A percentile compares a stretch with the other conserved stretches of the same genome.
Conservation (phyloP, 805 yeast species). For the Myxozyma melibiosi region DNA sequence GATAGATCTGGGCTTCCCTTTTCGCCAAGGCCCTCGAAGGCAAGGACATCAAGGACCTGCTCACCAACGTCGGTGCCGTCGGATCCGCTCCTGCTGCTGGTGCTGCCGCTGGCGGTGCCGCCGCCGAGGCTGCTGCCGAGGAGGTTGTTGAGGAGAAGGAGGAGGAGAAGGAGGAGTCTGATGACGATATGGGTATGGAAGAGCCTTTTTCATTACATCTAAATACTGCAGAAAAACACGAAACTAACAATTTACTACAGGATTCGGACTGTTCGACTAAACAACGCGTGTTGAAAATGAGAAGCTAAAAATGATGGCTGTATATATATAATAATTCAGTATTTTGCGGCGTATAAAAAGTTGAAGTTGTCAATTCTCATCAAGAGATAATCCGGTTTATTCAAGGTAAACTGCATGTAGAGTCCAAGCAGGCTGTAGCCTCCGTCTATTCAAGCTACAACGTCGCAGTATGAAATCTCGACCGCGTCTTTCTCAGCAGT, state of each 20-base stretch:
- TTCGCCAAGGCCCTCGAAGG: conserved; percentile 87
- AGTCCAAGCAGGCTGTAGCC: too few species aligned
- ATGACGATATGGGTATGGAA: conserved; percentile 83
- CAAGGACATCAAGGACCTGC: conserved; percentile 78
- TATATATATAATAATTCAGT: conserved; percentile 9
- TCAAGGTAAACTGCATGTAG: too few species aligned
- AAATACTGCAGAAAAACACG: not conserved
- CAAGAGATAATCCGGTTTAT: too few species aligned
- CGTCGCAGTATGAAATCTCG: too few species aligned
- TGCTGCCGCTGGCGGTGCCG: conserved; percentile 63
- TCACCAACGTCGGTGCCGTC: conserved; percentile 68
- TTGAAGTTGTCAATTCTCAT: too few species aligned
- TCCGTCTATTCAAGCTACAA: too few species aligned
- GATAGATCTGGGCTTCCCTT: conserved; percentile 77
- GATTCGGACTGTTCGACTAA: conserved; percentile 70
- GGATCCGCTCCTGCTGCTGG: conserved; percentile 75
- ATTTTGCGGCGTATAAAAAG: conserved; percentile 4
- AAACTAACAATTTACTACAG: conserved; percentile 22
- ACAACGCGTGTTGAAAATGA: conserved; percentile 1
- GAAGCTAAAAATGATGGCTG: conserved; percentile 3
- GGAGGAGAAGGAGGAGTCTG: conserved; percentile 37
- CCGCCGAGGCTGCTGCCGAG: conserved; percentile 33
- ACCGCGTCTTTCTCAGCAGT: too few species aligned
- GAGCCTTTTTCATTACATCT: not conserved
- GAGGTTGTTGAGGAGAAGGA: conserved; percentile 36